Evolutionary conservation across 352 stramenopile species (phyloP).

Genomic region (Blastocystis sp.): DNA sequence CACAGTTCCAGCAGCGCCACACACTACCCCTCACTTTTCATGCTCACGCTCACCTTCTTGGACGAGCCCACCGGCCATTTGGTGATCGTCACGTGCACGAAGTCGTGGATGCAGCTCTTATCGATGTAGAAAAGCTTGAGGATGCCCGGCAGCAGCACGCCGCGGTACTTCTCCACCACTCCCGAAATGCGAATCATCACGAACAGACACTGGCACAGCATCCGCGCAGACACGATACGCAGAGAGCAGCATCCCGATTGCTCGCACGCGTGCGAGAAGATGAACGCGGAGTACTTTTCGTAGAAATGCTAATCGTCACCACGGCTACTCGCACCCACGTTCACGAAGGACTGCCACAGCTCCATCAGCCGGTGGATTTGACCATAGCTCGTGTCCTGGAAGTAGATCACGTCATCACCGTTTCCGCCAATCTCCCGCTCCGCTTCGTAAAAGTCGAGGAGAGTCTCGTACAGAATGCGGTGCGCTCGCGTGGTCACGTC

Average conservation of each 20-base stretch:
- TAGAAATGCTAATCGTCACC: neutral
- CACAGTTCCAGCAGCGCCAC: conserved; percentile 49
- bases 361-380: conserved; percentile 54
- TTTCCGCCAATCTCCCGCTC: neutral
- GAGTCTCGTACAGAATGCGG: conserved; percentile 39
- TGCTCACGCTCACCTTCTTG: conserved; percentile 10
- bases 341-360: conserved; percentile 50
- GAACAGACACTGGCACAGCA: neutral
- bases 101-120: neutral
- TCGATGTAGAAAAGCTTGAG: conserved; percentile 62
- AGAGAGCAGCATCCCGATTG: neutral
- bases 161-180: conserved; percentile 57
- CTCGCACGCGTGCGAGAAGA: neutral
- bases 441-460: conserved; percentile 57
- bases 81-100: conserved; percentile 6
- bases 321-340: neutral
- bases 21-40: neutral
- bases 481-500: neutral
- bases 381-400: conserved; percentile 32
- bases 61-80: conserved; percentile 51
- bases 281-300: conserved; percentile 11
- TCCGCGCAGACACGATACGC: neutral
- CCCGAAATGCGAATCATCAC: conserved; percentile 36
- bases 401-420: conserved; percentile 29
- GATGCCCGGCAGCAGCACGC: neutral